Percentiles rank a stretch among this genome's conserved stretches.
Conservation (phyloP, 345 rosid genomes). For the Rhodamnia rubescens region DNA sequence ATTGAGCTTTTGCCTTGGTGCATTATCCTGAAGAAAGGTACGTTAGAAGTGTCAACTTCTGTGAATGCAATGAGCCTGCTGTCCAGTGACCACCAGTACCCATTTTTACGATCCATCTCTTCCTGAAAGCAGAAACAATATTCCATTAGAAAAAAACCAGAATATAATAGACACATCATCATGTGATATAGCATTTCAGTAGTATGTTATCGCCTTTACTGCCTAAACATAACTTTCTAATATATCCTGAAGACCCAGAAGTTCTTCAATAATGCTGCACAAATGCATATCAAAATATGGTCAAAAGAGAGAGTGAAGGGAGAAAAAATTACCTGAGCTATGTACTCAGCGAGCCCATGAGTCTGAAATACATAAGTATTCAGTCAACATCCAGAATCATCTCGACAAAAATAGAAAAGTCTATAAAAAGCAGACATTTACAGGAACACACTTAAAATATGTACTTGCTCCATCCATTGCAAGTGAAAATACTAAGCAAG, state of each 20-base stretch:
- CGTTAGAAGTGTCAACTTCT: slow-evolving; percentile 61
- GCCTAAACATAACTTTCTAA: neutral
- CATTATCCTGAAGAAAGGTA: slow-evolving; percentile 88
- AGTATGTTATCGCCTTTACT: neutral
- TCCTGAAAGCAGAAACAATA: slow-evolving; percentile 36
- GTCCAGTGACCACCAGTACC: slow-evolving; percentile 98
- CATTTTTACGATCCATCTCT: slow-evolving; percentile 94
- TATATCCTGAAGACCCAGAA: neutral
- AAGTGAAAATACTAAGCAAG: neutral
- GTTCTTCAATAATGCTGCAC: neutral
- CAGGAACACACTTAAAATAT: neutral
- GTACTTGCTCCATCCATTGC: neutral
- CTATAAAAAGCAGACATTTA: neutral
- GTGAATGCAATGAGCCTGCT: slow-evolving; percentile 78
- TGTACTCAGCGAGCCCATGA: slow-evolving; percentile 96
- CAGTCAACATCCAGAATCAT: slow-evolving; percentile 6
- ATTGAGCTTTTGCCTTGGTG: slow-evolving; percentile 85
- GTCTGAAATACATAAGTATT: slow-evolving; percentile 40
- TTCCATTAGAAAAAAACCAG: neutral
- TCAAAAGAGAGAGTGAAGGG: neutral
- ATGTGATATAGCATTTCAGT: neutral
- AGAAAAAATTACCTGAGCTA: slow-evolving; percentile 73
- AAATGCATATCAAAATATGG: neutral
- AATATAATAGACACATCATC: neutral
- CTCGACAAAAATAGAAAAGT: neutral